Percentiles rank a stretch among this genome's conserved stretches.
Evolutionary conservation across 257 asterid genomes (phyloP).

Genomic region (Henckelia pumila): DNA sequence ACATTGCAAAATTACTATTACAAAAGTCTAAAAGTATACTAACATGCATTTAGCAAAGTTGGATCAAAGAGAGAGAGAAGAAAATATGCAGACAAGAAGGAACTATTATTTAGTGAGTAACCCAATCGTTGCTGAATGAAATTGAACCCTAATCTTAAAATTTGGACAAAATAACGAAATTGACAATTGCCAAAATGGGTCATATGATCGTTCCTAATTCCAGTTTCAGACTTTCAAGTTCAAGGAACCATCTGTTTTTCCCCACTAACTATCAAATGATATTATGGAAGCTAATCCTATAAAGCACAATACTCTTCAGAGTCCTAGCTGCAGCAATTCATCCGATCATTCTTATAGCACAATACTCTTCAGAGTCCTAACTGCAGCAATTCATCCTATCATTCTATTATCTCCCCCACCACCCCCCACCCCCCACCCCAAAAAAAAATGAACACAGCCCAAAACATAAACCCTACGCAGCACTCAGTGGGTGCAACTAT

Average conservation of each 20-base stretch:
- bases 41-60: not conserved
- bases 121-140: not conserved
- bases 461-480: slow-evolving; percentile 5
- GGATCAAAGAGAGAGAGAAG: not conserved
- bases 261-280: not conserved
- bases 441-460: not conserved
- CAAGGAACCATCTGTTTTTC: not conserved
- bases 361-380: too few species aligned
- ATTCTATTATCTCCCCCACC: not conserved
- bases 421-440: too few species aligned
- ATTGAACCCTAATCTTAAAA: not conserved
- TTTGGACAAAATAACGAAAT: not conserved
- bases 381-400: not conserved
- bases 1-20: not conserved
- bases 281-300: slow-evolving; percentile 6
- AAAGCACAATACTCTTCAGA: not conserved
- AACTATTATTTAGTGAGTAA: not conserved
- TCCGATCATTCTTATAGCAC: not conserved
- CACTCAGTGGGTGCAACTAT: not conserved
- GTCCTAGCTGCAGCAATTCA: not conserved
- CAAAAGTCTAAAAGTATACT: not conserved
- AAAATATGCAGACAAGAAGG: not conserved
- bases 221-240: slow-evolving; percentile 1
- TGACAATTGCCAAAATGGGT: not conserved
- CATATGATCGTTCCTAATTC: not conserved